A percentile compares a stretch with the other conserved stretches of the same genome.
Conservation (phyloP, 1,284 basidiomycete genomes). For the Apiotrichum veenhuisii region DNA sequence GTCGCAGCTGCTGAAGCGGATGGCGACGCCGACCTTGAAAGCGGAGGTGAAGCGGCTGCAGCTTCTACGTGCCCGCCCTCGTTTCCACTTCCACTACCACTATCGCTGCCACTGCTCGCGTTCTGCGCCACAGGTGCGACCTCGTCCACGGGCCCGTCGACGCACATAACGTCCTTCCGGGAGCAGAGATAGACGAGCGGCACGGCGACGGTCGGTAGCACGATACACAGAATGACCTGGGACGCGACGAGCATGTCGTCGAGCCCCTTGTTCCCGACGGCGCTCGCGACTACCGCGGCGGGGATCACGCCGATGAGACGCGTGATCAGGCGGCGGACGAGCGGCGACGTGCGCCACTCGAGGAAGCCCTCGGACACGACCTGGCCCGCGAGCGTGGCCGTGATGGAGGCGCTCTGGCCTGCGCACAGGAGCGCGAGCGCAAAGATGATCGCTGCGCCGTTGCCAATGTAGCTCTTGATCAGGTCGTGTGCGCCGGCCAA, state of each 20-base stretch:
- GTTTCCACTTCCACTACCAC: background rate
- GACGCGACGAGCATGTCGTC: slow-evolving; percentile 77
- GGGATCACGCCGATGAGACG: slow-evolving; percentile 83
- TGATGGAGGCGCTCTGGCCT: slow-evolving; percentile 88
- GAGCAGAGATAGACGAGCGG: slow-evolving; percentile 75
- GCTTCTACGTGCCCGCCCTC: background rate
- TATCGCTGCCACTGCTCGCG: slow-evolving; percentile 4
- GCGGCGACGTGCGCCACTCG: slow-evolving; percentile 78
- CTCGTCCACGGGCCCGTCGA: slow-evolving; percentile 46
- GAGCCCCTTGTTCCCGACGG: slow-evolving; percentile 71
- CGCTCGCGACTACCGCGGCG: slow-evolving; percentile 71
- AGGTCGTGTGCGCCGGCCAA: slow-evolving; percentile 77
- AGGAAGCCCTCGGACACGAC: slow-evolving; percentile 93
- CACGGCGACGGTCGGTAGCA: slow-evolving; percentile 80
- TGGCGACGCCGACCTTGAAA: too few relatives aligned
- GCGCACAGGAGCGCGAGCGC: slow-evolving; percentile 77
- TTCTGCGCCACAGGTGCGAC: background rate
- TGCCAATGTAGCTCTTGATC: slow-evolving; percentile 63
- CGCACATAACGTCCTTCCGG: slow-evolving; percentile 65
- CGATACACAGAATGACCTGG: slow-evolving; percentile 82
- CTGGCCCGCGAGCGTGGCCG: slow-evolving; percentile 87
- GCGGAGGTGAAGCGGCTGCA: background rate
- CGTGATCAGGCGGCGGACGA: slow-evolving; percentile 75
- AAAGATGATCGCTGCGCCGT: slow-evolving; percentile 73
- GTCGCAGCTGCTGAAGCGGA: background rate